Base-by-base conservation (phyloP, 441 rosid genomes). In the Jatropha podagrica region DNA sequence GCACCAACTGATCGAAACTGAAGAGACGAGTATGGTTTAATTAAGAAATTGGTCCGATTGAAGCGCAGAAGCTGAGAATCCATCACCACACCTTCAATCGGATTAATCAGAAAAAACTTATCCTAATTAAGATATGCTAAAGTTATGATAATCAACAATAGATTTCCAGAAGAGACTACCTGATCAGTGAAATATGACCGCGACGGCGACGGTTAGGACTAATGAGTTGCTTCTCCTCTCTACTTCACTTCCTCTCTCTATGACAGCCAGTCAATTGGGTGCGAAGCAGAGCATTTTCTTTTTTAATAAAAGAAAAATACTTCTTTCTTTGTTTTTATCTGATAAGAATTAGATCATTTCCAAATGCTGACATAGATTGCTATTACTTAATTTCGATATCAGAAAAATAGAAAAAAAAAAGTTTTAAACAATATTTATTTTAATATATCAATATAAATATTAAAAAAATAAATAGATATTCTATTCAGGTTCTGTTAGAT, bases 1-100 rank as follows among this genome's bases (percentile, higher is more conserved):
- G 48, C 63, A 17, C 64, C 48, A 38, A 73, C 1, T 0, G 73
- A 76, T 55, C 51, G 72, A 56, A 80, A 71, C 51, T 9, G 82
- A 41, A 60, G 67, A 60, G 37, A 64, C 49, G 56, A 74, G 62
- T 76, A 54, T 5, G 83, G 84, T 52, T 76, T 82, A 54, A 63
- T 15, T 48, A 72, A 74, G 75, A 74, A 38, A 70, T 52, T 69
- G 77, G 26, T 77, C 41, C 70, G 76, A 75, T 78, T 81, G 42
- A 82, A 69, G 77, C 78, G 71, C 20, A 84, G 80, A 81, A 82
- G 83, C 83, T 77, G 88, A 59, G 82, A 78, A 76, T 75, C 88
- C 89, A 84, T 85, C 62, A 72, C 40, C 51, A 81, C 72, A 77
- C 78, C 86, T 84, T 82, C 86, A 86, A 79, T 76, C 75, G 65